Evolutionary conservation across 495 filamentous ascomycete species (phyloP), one percentile per base, ranked within the genome.

Genomic region (Neurospora sp.): DNA sequence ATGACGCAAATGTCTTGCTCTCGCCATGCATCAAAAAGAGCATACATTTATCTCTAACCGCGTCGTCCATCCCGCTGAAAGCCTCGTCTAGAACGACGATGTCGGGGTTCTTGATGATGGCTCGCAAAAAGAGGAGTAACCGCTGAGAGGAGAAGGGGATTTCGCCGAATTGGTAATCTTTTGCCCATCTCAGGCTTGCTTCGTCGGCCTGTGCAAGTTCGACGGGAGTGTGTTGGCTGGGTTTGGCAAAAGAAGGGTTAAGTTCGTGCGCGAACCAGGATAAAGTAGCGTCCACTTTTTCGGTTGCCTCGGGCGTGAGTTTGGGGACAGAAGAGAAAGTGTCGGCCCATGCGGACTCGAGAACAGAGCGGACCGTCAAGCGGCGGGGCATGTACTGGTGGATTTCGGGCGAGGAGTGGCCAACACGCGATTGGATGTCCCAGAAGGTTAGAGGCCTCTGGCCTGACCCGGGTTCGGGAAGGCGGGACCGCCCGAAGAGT

Each of bases 61-160:
- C 85, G 46, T 91, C 89, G 73, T 94, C 90, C 89, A 99, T 93
- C 38, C 95, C 94, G 61, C 92, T 93, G 76, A 97, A 96, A 0
- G 96, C 89, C 81, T 99, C 96, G 76, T 98, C 96, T 3, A 98
- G 87, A 44, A 99, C 92, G 39, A 98, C 86, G 59, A 99, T 87
- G 73, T 98, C 95, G 0, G 94, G 93, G 71, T 87, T 87, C 74
- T 94, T 91, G 75, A 96, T 88, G 41, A 96, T 82, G 18, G 95
- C 92, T 8, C 96, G 89, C 38, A 98, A 83, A 80, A 98, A 96
- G 3, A 99, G 87, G 11, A 91, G 86, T 8, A 98, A 85, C 31
- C 94, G 89, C 80, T 99, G 96, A 1, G 93, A 89, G 7, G 89
- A 90, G 76, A 93, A 91, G 22, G 88, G 88, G 2, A 94, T 83